phyloP scores from a whole-genome alignment of 2,329 filamentous ascomycete species.

The Talaromyces pinophilus region DNA sequence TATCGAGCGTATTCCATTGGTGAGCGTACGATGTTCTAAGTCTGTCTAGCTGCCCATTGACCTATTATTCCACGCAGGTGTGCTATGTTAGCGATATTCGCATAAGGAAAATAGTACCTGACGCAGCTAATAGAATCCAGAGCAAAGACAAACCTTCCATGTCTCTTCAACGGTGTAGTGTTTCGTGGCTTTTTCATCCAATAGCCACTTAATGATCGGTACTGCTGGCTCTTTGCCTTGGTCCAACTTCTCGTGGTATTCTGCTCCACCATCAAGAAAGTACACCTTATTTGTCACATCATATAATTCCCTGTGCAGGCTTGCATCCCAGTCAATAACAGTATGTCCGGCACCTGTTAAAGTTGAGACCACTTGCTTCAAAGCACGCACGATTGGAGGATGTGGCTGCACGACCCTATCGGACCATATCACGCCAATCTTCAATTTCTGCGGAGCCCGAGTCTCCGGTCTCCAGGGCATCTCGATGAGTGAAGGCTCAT shows the following conservation, averaged over 20 bases:
- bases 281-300: constrained; percentile 14
- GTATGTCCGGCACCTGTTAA: constrained; percentile 17
- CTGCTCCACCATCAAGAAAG: constrained; percentile 19
- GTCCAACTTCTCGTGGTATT: neutral
- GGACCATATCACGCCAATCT: constrained; percentile 61
- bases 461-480: constrained; percentile 52
- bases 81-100: neutral
- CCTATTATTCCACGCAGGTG: neutral
- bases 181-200: constrained; percentile 12
- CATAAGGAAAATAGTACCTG: neutral
- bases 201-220: constrained; percentile 16
- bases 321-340: constrained; percentile 17
- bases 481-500: constrained; percentile 55
- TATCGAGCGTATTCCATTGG: constrained; percentile 17
- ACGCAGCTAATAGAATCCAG: too few species aligned
- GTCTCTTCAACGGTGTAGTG: constrained; percentile 10
- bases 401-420: constrained; percentile 64
- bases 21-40: constrained; percentile 10
- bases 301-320: constrained; percentile 2
- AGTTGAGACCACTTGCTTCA: constrained; percentile 47
- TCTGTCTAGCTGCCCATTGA: constrained; percentile 10
- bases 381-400: constrained; percentile 61
- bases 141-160: neutral
- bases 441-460: constrained; percentile 43
- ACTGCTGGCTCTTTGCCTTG: constrained; percentile 17